Percentiles rank a stretch among this genome's conserved stretches.
These are phyloP conservation scores for Podila epigama DNA, from an alignment of 192 early-diverging fungal species.

Conservation along the genomic window DNA sequence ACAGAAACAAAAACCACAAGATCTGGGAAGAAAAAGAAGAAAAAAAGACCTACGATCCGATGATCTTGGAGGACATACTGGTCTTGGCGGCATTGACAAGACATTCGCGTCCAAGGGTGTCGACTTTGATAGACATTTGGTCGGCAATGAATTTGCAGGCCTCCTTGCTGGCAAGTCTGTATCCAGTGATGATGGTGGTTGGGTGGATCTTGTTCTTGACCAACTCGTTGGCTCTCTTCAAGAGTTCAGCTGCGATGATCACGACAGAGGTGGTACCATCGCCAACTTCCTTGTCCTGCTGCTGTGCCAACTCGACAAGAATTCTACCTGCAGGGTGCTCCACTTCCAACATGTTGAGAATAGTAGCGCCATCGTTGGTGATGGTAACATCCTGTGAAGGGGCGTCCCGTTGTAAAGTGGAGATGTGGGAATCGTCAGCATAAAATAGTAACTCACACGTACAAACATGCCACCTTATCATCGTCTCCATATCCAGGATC, in stretches of 20 bases:
- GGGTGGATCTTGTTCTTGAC: slow-evolving; percentile 99
- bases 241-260: slow-evolving; percentile 97
- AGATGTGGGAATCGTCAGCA: too few relatives aligned
- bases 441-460: too few relatives aligned
- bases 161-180: slow-evolving; percentile 95
- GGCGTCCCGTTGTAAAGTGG: too few relatives aligned
- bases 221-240: slow-evolving; percentile 95
- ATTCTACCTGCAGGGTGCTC: slow-evolving; percentile 98
- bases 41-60: slow-evolving; percentile 78
- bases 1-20: too few relatives aligned
- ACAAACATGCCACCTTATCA: background rate
- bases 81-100: slow-evolving; percentile 98
- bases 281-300: slow-evolving; percentile 99
- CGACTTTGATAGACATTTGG: slow-evolving; percentile 95
- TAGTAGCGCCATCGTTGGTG: slow-evolving; percentile 99
- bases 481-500: background rate
- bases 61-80: slow-evolving; percentile 97
- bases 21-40: too few relatives aligned
- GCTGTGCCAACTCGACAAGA: slow-evolving; percentile 97
- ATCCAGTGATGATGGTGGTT: slow-evolving; percentile 98
- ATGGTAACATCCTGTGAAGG: slow-evolving; percentile 91
- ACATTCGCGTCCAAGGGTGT: slow-evolving; percentile 90
- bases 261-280: slow-evolving; percentile 99
- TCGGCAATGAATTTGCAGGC: slow-evolving; percentile 98
- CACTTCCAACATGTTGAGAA: slow-evolving; percentile 95